phyloP scores from a whole-genome alignment of 129 eudicot genomes.

The Centella asiatica region DNA sequence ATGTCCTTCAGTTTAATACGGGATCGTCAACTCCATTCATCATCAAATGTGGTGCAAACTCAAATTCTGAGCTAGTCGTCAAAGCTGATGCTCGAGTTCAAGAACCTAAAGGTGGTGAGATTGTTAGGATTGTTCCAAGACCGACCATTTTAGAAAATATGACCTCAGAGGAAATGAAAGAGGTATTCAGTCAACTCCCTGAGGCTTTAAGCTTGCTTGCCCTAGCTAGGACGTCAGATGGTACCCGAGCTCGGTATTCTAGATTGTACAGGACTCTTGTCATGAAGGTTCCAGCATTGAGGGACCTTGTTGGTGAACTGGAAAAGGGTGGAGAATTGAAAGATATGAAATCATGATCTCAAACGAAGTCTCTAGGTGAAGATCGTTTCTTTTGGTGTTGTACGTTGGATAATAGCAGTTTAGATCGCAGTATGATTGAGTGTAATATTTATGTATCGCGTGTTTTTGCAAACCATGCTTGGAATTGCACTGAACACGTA shows the following conservation, averaged over 20 bases:
- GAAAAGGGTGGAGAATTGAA: slow-evolving; percentile 84
- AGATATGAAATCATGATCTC: slow-evolving; percentile 51
- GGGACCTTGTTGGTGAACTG: slow-evolving; percentile 84
- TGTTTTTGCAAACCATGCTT: no score
- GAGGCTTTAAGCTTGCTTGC: slow-evolving; percentile 85
- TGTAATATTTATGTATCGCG: no score
- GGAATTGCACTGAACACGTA: no score
- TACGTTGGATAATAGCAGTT: no score
- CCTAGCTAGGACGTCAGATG: slow-evolving; percentile 87
- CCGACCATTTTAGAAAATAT: slow-evolving; percentile 70
- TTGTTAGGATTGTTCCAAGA: slow-evolving; percentile 81
- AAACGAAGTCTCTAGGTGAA: slow-evolving; percentile 7
- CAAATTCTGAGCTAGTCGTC: slow-evolving; percentile 75
- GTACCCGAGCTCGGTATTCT: slow-evolving; percentile 89
- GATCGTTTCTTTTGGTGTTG: not conserved
- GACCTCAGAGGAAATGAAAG: slow-evolving; percentile 76
- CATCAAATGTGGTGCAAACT: slow-evolving; percentile 94
- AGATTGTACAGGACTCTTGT: slow-evolving; percentile 86
- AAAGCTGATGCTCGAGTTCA: slow-evolving; percentile 88
- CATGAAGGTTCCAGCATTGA: slow-evolving; percentile 92
- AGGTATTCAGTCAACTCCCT: slow-evolving; percentile 64
- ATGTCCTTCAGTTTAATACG: slow-evolving; percentile 87
- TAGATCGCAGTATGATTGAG: no score
- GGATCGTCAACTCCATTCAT: slow-evolving; percentile 87
- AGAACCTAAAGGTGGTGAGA: slow-evolving; percentile 93